Base-by-base conservation (phyloP, 2,329 filamentous ascomycete genomes). In the Colletotrichum cereale region DNA sequence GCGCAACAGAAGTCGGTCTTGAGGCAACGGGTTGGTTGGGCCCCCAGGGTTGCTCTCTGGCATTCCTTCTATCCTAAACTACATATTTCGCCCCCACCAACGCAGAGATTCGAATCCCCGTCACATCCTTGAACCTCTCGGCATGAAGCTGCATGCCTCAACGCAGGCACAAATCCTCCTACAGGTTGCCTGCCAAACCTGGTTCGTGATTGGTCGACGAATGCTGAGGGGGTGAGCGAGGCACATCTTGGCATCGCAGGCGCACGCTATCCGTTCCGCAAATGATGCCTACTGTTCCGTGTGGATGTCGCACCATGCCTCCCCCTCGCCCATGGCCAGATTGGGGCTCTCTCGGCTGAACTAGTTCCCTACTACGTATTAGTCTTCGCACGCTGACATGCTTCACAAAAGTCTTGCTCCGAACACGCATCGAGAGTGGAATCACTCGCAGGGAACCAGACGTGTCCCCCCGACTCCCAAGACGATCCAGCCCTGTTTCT, bases 121-220 rank as follows among this genome's bases (percentile, higher is more conserved):
- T 53, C 42, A 57, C 64, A 71, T 53, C 48, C 42, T 57, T 12
- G 14, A 47, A 50, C 34, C 50, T 24, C 52, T 50, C 52, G 50
- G 34, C 21, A 62, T 47, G 57, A 24, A 18, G 36, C 56, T 62
- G 64, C 68, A 67, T n/a, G 58, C 65, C 62, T 24, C 42, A 40
- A 71, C 40, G 68, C 68, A 68, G 65, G 65, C 68, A 71, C 58
- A 64, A 71, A 48, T 63, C 58, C 38, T 42, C 36, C 21, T 29
- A 21, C 48, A 60, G 44, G 42, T 34, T 8, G 8, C 16, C 52
- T 47, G 65, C 36, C 24, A 16, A 8, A 36, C 38, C 16, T 26
- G 36, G 24, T 26, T 26, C 24, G 10, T 60, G 52, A 52, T 71
- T 63, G 58, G 68, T 42, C 34, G 50, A 55, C 24, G 10, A 42